phyloP scores from a whole-genome alignment of 768 basidiomycete species.

The Mycena galopus region DNA sequence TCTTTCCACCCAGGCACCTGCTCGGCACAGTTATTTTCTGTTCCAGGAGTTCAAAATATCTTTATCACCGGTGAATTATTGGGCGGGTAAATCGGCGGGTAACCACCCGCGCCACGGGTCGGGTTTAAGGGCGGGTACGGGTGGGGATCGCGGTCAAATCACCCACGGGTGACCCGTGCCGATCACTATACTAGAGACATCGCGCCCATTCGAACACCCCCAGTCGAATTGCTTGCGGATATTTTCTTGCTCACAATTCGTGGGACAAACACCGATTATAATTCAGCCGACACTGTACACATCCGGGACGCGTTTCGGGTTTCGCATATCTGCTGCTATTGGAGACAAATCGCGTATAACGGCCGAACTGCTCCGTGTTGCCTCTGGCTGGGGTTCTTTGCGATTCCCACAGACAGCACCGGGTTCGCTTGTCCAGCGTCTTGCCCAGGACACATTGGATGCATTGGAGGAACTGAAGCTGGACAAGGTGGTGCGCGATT shows the following conservation, averaged over 20 bases:
- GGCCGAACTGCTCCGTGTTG: not conserved
- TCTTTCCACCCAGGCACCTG: no score
- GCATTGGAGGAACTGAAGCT: not conserved
- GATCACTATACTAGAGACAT: no score
- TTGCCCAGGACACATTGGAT: not conserved
- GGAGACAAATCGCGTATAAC: not conserved
- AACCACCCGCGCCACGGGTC: no score
- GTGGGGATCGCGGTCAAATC: no score
- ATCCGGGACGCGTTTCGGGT: not conserved
- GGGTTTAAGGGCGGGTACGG: no score
- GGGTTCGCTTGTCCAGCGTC: not conserved
- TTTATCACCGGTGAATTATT: no score
- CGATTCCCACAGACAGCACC: not conserved
- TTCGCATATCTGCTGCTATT: not conserved
- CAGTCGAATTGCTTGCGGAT: not conserved
- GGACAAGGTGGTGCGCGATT: no score
- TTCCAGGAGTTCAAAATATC: no score
- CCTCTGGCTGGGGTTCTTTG: not conserved
- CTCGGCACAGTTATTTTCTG: no score
- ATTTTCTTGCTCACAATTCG: not conserved
- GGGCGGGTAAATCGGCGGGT: no score
- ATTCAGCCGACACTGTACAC: not conserved
- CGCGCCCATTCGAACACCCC: not conserved
- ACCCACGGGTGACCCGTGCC: no score
- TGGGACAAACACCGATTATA: no score